Evolutionary conservation across 225 moss, liverwort and hornwort species (phyloP).

Genomic region (Sphagnum tenellum): DNA sequence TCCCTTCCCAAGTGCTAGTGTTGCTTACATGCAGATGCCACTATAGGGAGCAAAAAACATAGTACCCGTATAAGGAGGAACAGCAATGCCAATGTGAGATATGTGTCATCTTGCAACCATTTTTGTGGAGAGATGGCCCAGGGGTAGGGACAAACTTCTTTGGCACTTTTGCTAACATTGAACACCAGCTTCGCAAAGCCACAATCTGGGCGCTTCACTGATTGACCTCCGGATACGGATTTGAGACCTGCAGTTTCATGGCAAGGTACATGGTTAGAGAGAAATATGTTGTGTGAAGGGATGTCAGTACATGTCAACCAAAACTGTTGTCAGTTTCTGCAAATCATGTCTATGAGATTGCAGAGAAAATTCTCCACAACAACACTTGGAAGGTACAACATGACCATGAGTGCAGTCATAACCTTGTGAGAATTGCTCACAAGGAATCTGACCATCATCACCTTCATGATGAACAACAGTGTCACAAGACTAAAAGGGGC

Average conservation of each 20-base stretch:
- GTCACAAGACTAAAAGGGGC: too few species aligned
- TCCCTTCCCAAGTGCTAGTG: constrained; percentile 19
- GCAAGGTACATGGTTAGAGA: too few species aligned
- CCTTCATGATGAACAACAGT: too few species aligned
- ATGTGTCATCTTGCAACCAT: constrained; percentile 60
- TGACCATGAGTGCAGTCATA: too few species aligned
- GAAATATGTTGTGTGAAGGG: too few species aligned
- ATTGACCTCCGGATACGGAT: constrained; percentile 17
- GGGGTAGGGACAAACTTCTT: constrained; percentile 45
- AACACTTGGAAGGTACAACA: too few species aligned
- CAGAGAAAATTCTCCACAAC: too few species aligned
- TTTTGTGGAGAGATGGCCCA: constrained; percentile 56
- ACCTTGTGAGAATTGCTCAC: too few species aligned
- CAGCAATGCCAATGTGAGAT: constrained; percentile 38
- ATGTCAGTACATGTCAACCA: too few species aligned
- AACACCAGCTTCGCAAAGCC: constrained; percentile 49
- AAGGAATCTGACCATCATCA: too few species aligned
- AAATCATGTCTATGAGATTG: too few species aligned
- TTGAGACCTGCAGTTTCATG: constrained; percentile 20
- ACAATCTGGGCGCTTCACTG: constrained; percentile 30
- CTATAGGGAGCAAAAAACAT: constrained; percentile 30
- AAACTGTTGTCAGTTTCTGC: too few species aligned
- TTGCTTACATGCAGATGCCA: constrained; percentile 26
- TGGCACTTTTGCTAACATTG: constrained; percentile 37
- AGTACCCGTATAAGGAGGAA: constrained; percentile 41